Evolutionary conservation across 306 rosid species (phyloP).

Genomic region (Phaseolus lunatus): DNA sequence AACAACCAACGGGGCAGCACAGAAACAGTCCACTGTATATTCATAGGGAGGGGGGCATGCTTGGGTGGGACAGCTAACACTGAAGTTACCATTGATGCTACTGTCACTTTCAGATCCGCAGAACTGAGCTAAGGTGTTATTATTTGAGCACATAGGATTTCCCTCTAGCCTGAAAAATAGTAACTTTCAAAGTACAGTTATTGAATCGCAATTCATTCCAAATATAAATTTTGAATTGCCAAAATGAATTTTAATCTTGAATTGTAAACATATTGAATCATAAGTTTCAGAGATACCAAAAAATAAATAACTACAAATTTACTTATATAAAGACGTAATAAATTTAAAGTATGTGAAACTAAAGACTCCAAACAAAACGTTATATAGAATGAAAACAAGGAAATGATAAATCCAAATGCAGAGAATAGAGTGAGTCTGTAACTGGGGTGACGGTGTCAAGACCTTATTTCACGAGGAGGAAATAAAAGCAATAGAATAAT

Average conservation of each 20-base stretch:
- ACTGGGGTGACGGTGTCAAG: not conserved
- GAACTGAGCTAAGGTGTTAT: slow-evolving; percentile 47
- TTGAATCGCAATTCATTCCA: not conserved
- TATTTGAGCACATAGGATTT: slow-evolving; percentile 76
- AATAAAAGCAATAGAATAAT: too few species aligned
- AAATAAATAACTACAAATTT: slow-evolving; percentile 21
- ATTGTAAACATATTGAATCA: not conserved
- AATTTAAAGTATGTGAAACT: not conserved
- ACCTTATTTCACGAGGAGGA: too few species aligned
- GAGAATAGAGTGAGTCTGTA: not conserved
- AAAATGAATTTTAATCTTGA: slow-evolving; percentile 2
- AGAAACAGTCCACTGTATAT: slow-evolving; percentile 56
- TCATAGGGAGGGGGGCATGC: slow-evolving; percentile 76
- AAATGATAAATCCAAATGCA: not conserved
- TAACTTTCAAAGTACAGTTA: not conserved
- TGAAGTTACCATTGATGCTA: slow-evolving; percentile 40
- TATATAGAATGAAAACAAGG: not conserved
- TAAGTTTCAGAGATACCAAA: not conserved
- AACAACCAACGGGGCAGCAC: slow-evolving; percentile 71
- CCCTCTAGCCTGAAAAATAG: slow-evolving; percentile 77
- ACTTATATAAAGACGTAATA: not conserved
- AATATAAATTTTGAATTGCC: not conserved
- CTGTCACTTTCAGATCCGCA: slow-evolving; percentile 58
- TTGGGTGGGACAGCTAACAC: slow-evolving; percentile 48
- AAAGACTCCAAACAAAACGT: not conserved